Evolutionary conservation across 495 filamentous ascomycete genomes (phyloP), one percentile per base, ranked within the genome.

Genomic region (Lophiotrema nucula): DNA sequence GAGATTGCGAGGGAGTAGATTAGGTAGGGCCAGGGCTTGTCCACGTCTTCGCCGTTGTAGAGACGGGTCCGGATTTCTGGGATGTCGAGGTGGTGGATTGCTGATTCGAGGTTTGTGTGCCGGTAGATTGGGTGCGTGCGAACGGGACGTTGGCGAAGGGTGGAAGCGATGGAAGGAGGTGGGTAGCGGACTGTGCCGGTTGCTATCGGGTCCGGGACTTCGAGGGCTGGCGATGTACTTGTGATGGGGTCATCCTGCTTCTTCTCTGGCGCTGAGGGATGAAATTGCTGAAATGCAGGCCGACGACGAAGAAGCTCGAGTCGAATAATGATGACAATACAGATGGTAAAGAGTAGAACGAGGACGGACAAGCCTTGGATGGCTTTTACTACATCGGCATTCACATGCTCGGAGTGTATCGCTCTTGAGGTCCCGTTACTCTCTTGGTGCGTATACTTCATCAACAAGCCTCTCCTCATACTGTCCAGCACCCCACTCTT

Each of bases 1-100:
- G 58, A 47, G 10, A 60, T 60, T n/a, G 58, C 58, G 35, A 60
- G 58, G 10, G 25, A 23, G 31, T 49, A 54, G 49, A 60, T 60
- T 8, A 60, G 31, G 33, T 60, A 60, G 23, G 58, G 42, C 58
- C 58, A 54, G 41, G 47, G 50, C 13, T 47, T 23, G 22, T 47
- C 49, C 6, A 54, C 43, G 37, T 60, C 58, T 44, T 60, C 58
- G 37, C 50, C 58, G 37, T 60, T 60, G 16, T 42, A 22, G 31
- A 60, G 48, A 27, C 58, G 49, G 2, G 22, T 44, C 3, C 50
- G 41, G 0, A 60, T 55, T 41, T 60, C 58, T 0, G 35, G 6
- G 16, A 60, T 15, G 44, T 54, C 42, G 25, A 23, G 27, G 16
- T 47, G 22, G 18, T 53, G 42, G 2, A 60, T 39, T 1, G 58